Base-by-base conservation (phyloP, 352 stramenopile species). In the Pythium volutum region DNA sequence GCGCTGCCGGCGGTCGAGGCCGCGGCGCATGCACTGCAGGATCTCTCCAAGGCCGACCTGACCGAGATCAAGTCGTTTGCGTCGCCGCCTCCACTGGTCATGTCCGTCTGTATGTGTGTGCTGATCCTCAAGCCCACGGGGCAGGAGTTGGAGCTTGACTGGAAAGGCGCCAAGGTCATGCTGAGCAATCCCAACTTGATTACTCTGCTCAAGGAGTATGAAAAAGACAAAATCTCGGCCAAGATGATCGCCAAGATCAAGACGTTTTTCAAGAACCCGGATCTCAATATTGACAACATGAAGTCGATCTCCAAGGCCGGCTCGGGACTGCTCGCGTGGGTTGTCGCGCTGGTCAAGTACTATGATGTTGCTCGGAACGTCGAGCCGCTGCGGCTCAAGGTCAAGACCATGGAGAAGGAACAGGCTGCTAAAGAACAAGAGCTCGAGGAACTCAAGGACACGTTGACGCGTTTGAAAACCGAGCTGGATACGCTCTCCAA, bases 21-120 rank as follows among this genome's bases (percentile, higher is more conserved):
- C 0, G 95, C 95, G n/a, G 92, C 89, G 0, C 72, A 81, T 4
- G 95, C 95, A 7, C 75, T 98, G 2, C 88, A 98, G 52, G 96
- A 98, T 58, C 67, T 98, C 12, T 95, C 95, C 20, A 98, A 98
- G 60, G 78, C 97, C 0, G 91, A 98, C 77, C 59, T 98, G 42
- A 98, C 93, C 0, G 95, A 98, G 67, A 86, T 98, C 59, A 98
- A 98, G 61, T 95, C 87, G 12, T 98, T 98, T 56, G 89, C 91
- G 7, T 98, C 96, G 2, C 95, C 95, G 22, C 95, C 95, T 0
- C 77, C 89, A 14, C 68, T 96, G 7, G 95, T 98, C 29, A 97
- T 97, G 84, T 93, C 87, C 0, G 87, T 97, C n/a, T 97, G 88
- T 51, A 96, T 97, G 87, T 96, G 88, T 43, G 87, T 96, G 2